Evolutionary conservation across 805 yeast species (phyloP).

Genomic region (Cyberlindnera meyerae): DNA sequence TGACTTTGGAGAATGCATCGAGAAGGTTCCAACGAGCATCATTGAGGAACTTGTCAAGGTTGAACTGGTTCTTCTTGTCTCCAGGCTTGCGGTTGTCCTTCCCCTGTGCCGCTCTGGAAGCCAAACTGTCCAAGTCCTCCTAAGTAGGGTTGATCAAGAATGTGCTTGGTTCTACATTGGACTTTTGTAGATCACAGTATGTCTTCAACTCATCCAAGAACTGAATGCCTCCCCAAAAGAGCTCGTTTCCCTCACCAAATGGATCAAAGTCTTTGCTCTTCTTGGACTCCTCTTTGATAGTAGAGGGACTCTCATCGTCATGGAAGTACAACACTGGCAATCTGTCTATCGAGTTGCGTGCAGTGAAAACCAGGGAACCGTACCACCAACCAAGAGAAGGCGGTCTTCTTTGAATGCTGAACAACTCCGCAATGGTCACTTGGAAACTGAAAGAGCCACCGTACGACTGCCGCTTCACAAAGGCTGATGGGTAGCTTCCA

Average conservation of each 20-base stretch:
- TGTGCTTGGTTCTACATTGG: conserved; percentile 68
- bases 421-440: conserved; percentile 52
- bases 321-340: conserved; percentile 89
- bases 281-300: conserved; percentile 53
- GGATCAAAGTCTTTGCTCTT: conserved; percentile 69
- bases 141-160: conserved; percentile 72
- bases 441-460: conserved; percentile 62
- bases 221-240: conserved; percentile 92
- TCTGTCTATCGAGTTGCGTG: conserved; percentile 52
- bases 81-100: too few species aligned
- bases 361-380: conserved; percentile 77
- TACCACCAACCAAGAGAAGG: conserved; percentile 89
- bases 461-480: conserved; percentile 48
- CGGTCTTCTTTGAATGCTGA: conserved; percentile 75
- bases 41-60: conserved; percentile 46
- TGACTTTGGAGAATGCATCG: conserved; percentile 74
- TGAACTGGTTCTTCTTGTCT: conserved; percentile 2
- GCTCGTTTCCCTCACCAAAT: conserved; percentile 47
- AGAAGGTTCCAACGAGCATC: conserved; percentile 83
- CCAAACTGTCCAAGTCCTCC: conserved; percentile 37
- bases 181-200: conserved; percentile 58
- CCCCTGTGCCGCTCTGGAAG: conserved; percentile 22
- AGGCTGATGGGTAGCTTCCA: conserved; percentile 17
- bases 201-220: conserved; percentile 52
- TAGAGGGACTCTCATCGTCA: conserved; percentile 80